These are phyloP conservation scores for Jamesozyma lodderae DNA, from an alignment of 805 yeast species.

Conservation along the genomic window DNA sequence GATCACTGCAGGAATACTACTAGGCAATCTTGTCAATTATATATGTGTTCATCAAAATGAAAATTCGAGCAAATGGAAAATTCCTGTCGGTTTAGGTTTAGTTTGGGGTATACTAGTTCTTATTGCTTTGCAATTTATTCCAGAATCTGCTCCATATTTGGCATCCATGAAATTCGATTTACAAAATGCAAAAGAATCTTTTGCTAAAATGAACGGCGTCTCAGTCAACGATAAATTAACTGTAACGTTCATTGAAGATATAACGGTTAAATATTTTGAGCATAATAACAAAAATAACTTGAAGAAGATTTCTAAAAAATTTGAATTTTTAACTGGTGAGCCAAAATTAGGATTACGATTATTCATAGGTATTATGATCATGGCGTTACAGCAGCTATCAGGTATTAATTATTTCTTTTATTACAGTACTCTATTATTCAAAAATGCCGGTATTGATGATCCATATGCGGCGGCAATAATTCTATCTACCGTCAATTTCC, in stretches of 20 bases:
- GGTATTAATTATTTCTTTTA: conserved; percentile 62
- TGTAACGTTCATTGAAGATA: conserved; percentile 37
- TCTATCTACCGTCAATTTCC: conserved; percentile 48
- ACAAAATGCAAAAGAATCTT: conserved; percentile 46
- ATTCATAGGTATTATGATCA: conserved; percentile 48
- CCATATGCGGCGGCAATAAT: conserved; percentile 53
- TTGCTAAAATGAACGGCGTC: conserved; percentile 45
- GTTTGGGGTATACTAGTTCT: conserved; percentile 38
- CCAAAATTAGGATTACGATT: conserved; percentile 47
- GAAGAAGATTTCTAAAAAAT: conserved; percentile 1
- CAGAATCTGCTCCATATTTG: conserved; percentile 60
- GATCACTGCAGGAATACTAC: conserved; percentile 56
- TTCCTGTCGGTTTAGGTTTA: conserved; percentile 49
- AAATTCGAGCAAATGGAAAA: conserved; percentile 43
- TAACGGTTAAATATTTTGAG: conserved; percentile 1
- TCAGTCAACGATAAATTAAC: conserved; percentile 39
- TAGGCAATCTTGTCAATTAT: conserved; percentile 56
- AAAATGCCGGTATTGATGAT: conserved; percentile 48
- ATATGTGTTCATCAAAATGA: conserved; percentile 35
- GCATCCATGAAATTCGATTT: conserved; percentile 38
- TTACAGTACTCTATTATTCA: conserved; percentile 55
- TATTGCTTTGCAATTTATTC: conserved; percentile 54
- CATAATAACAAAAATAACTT: background rate
- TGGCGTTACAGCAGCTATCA: conserved; percentile 53
- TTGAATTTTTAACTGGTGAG: conserved; percentile 50